Conservation (phyloP, 805 yeast genomes). For the Schwanniomyces pseudopolymorphus region DNA sequence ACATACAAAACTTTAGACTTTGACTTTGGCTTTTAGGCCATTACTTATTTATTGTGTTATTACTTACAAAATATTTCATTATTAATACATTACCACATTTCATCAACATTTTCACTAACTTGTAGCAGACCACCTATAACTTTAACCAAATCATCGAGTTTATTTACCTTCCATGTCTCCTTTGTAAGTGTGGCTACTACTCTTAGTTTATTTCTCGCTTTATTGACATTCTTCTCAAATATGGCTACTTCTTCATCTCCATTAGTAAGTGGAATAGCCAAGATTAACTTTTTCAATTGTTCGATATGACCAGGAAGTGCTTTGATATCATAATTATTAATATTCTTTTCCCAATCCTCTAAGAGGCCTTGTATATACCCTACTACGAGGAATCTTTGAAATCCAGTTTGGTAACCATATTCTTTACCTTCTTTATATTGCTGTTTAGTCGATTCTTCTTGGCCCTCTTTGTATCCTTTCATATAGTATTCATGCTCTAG, state of each 20-base stretch:
- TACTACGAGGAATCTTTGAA: slow-evolving; percentile 63
- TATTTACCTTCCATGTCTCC: slow-evolving; percentile 28
- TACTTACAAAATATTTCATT: neutral
- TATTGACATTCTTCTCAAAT: slow-evolving; percentile 50
- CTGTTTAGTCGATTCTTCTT: slow-evolving; percentile 53
- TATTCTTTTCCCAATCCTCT: slow-evolving; percentile 31
- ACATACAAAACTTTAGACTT: slow-evolving; percentile 36
- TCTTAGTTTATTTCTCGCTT: slow-evolving; percentile 63
- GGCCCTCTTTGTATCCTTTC: slow-evolving; percentile 74
- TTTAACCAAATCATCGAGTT: slow-evolving; percentile 30
- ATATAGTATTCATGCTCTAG: slow-evolving; percentile 62
- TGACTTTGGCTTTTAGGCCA: slow-evolving; percentile 30
- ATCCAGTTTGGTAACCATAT: slow-evolving; percentile 78
- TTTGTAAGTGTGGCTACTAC: slow-evolving; percentile 40
- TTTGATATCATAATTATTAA: slow-evolving; percentile 15
- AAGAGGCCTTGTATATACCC: slow-evolving; percentile 66
- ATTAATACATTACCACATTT: slow-evolving; percentile 37
- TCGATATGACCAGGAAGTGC: slow-evolving; percentile 21
- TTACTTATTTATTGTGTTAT: neutral
- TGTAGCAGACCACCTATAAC: slow-evolving; percentile 40
- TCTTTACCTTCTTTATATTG: slow-evolving; percentile 79
- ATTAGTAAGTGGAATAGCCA: slow-evolving; percentile 33
- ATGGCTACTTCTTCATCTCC: slow-evolving; percentile 55
- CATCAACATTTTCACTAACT: slow-evolving; percentile 36
- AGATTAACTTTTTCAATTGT: slow-evolving; percentile 30